These are phyloP conservation scores for Sporothrix humicola DNA, from an alignment of 2,329 filamentous ascomycete genomes.

Conservation along the genomic window DNA sequence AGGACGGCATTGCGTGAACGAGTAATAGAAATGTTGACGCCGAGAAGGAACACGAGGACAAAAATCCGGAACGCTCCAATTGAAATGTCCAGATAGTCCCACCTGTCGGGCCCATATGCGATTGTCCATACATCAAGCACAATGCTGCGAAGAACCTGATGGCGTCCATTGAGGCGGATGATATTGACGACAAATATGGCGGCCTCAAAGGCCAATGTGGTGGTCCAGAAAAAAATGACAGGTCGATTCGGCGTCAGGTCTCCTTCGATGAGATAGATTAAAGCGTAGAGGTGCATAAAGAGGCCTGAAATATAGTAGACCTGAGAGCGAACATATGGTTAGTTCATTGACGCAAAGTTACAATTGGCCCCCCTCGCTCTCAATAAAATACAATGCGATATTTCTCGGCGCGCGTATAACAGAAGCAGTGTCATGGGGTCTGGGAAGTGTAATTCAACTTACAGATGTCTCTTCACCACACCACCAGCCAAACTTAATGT, in stretches of 20 bases:
- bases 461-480: constrained; percentile 65
- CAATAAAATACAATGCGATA: too few relatives aligned
- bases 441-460: constrained; percentile 34
- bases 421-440: too few relatives aligned
- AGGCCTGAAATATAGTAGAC: constrained; percentile 38
- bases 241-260: constrained; percentile 75
- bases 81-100: constrained; percentile 69
- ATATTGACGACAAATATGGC: constrained; percentile 73
- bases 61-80: constrained; percentile 58
- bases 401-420: too few relatives aligned
- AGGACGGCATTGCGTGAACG: constrained; percentile 50
- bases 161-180: constrained; percentile 66
- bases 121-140: constrained; percentile 51
- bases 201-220: constrained; percentile 74
- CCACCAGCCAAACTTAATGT: constrained; percentile 69
- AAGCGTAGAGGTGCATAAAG: constrained; percentile 37
- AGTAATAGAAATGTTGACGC: constrained; percentile 61
- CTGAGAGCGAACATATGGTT: constrained; percentile 29
- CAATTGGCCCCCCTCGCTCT: too few relatives aligned
- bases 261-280: constrained; percentile 70
- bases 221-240: constrained; percentile 79
- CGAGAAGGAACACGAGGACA: constrained; percentile 53
- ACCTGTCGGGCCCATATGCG: constrained; percentile 47
- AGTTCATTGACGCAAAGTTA: not conserved
- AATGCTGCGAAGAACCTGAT: constrained; percentile 41